These are phyloP conservation scores for Alternaria infectoria DNA, from an alignment of 2,329 filamentous ascomycete species.

Conservation along the genomic window DNA sequence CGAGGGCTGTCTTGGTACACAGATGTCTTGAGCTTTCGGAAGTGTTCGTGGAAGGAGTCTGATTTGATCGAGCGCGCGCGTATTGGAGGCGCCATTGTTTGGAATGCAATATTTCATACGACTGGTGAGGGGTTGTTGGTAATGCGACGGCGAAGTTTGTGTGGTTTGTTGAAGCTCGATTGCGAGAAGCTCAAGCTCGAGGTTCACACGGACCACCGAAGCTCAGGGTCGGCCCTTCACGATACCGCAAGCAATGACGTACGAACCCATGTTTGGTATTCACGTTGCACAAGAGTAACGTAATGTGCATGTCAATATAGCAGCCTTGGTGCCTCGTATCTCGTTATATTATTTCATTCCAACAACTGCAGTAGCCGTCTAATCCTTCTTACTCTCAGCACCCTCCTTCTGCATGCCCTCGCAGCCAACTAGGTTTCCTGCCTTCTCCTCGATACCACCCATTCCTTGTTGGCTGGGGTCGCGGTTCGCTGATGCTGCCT, in stretches of 20 bases:
- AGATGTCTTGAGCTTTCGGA: conserved; percentile 72
- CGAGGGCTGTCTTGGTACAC: conserved; percentile 61
- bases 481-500: conserved; percentile 63
- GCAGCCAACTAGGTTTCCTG: conserved; percentile 69
- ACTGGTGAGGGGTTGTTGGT: not conserved
- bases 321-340: not conserved
- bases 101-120: not conserved
- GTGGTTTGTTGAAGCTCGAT: not conserved
- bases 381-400: conserved; percentile 35
- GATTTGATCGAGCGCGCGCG: conserved; percentile 68
- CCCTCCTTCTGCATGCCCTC: conserved; percentile 68
- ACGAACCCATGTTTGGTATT: not conserved
- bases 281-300: too few species aligned
- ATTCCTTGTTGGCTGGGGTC: conserved; percentile 62
- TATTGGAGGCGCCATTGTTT: conserved; percentile 48
- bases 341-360: not conserved
- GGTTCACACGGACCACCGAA: conserved; percentile 4
- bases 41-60: conserved; percentile 71
- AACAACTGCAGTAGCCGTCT: not conserved
- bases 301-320: not conserved
- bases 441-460: conserved; percentile 69
- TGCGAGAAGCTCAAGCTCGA: not conserved
- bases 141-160: not conserved
- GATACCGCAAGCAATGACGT: not conserved
- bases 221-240: not conserved